Evolutionary conservation across 805 yeast genomes (phyloP).

Genomic region (Kluyveromyces nonfermentans): DNA sequence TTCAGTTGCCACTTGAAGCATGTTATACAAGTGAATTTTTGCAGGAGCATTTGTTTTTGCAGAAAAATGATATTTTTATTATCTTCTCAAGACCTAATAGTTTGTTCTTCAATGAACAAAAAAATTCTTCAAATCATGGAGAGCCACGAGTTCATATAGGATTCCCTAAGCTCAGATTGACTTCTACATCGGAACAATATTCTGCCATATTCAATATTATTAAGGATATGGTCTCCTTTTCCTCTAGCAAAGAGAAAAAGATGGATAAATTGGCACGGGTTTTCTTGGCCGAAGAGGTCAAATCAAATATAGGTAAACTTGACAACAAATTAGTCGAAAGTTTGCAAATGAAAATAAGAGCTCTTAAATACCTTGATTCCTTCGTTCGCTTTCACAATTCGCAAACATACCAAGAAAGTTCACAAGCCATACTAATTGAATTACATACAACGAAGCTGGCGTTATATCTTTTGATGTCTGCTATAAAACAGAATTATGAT

Average conservation of each 20-base stretch:
- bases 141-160: slow-evolving; percentile 28
- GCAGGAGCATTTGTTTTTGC: slow-evolving; percentile 38
- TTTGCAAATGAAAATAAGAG: slow-evolving; percentile 37
- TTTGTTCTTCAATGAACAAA: slow-evolving; percentile 33
- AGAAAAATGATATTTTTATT: slow-evolving; percentile 43
- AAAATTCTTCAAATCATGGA: slow-evolving; percentile 14
- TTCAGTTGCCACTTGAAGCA: slow-evolving; percentile 55
- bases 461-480: slow-evolving; percentile 35
- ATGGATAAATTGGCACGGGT: slow-evolving; percentile 41
- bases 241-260: slow-evolving; percentile 31
- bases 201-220: slow-evolving; percentile 41
- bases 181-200: slow-evolving; percentile 51
- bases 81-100: slow-evolving; percentile 43
- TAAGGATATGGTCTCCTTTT: slow-evolving; percentile 34
- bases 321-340: slow-evolving; percentile 41
- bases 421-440: slow-evolving; percentile 30
- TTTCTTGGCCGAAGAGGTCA: slow-evolving; percentile 45
- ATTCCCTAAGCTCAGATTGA: slow-evolving; percentile 40
- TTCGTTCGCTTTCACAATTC: slow-evolving; percentile 32
- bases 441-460: slow-evolving; percentile 31
- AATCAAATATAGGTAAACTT: slow-evolving; percentile 23
- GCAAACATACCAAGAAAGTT: slow-evolving; percentile 28
- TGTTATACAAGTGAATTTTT: slow-evolving; percentile 41
- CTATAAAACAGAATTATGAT: slow-evolving; percentile 31
- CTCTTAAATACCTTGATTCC: slow-evolving; percentile 33